Evolutionary conservation across 129 eudicot genomes (phyloP), one percentile per base, ranked within the genome.

Genomic region (Flaveria linearis): DNA sequence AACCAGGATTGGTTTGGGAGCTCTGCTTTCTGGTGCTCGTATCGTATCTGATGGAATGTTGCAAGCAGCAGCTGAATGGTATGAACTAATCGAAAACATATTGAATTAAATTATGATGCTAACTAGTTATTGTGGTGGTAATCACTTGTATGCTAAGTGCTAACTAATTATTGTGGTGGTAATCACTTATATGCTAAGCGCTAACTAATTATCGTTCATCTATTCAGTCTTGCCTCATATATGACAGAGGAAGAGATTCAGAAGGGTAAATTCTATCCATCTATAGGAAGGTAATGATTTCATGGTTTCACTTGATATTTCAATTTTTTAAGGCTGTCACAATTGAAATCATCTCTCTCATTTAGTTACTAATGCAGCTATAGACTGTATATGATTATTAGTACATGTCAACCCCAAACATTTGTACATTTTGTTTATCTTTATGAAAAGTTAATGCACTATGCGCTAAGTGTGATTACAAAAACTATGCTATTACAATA

Each of bases 21-120:
- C 96, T 84, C 87, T 95, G 79, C 88, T 95, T 14, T 84, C 94
- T 26, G 99, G 99, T 68, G 96, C 99, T 76, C 99, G 84, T 72
- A 78, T 85, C 11, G 88, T 95, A 58, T 86, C 97, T 2, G 99
- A 91, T 80, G 94, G 87, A 60, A 95, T 95, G 99, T 69, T 95
- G 84, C 97, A 89, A 82, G 97, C 99, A 55, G 96, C 99, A 55
- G 75, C 99, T 33, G 97, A 91, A 80, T 86, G 99, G 99, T 91
- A 89, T 78, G 82, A 74, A 25, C 20, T 83, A 57, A 69, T 43
- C 72, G 75, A 26, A 58, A 67, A 5, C 51, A 9, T 68, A 10
- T 62, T 14, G 13, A 16, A 50, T 43, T 39, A n/a, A 39, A 51
- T 13, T 60, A 60, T 22, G 67, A 25, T 60, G 67, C n/a, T 22